phyloP scores from a whole-genome alignment of 257 asterid species.

The Solanum corneliomulleri region DNA sequence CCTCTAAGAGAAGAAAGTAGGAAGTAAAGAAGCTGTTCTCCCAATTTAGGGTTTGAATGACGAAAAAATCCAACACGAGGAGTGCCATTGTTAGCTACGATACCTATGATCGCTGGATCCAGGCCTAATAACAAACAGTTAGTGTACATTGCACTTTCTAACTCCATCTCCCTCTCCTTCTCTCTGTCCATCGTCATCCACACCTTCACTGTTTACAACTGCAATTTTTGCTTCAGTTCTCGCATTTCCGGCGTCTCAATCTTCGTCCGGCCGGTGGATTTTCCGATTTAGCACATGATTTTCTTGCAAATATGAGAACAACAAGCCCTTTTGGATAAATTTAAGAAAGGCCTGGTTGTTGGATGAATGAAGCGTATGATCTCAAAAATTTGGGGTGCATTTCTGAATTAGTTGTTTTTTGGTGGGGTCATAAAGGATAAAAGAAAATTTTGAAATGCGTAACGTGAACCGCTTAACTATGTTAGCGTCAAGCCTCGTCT shows the following conservation, averaged over 20 bases:
- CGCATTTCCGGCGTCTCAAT: background rate
- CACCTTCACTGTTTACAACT: slow-evolving; percentile 1
- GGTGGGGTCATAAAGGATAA: slow-evolving; percentile 11
- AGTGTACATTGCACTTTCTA: slow-evolving; percentile 99
- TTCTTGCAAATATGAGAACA: background rate
- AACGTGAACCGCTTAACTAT: slow-evolving; percentile 6
- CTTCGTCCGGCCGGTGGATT: background rate
- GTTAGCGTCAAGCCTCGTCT: background rate
- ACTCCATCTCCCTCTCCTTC: slow-evolving; percentile 98
- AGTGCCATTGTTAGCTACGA: slow-evolving; percentile 75
- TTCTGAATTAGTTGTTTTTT: background rate
- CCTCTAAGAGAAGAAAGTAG: slow-evolving; percentile 91
- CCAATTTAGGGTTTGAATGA: slow-evolving; percentile 95
- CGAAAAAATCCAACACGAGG: slow-evolving; percentile 93
- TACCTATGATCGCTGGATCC: slow-evolving; percentile 89
- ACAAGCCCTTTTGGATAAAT: background rate
- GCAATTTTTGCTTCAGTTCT: background rate
- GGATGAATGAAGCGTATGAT: background rate
- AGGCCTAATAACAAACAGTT: slow-evolving; percentile 87
- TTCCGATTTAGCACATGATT: background rate
- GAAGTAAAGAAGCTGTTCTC: slow-evolving; percentile 95
- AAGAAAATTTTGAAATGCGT: slow-evolving; percentile 34
- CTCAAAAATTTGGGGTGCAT: background rate
- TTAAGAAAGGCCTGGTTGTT: background rate
- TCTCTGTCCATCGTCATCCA: slow-evolving; percentile 97